Evolutionary conservation across 164 flowering plant species (phyloP).

Genomic region (Dillenia suffruticosa): DNA sequence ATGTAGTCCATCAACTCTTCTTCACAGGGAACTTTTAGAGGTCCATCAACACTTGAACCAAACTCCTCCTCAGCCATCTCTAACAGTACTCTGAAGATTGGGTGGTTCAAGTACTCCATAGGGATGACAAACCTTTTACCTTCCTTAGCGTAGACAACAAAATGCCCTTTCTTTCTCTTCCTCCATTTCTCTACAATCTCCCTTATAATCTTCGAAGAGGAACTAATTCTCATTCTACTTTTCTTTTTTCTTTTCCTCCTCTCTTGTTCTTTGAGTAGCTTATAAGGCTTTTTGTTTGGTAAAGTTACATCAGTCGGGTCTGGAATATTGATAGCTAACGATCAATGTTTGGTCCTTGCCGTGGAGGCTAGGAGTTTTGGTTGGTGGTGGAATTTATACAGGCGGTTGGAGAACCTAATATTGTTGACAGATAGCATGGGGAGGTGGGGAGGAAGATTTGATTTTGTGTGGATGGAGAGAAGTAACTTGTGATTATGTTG

Average conservation of each 20-base stretch:
- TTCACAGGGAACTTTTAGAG: constrained; percentile 42
- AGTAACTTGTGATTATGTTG: constrained; percentile 10
- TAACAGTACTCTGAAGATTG: constrained; percentile 36
- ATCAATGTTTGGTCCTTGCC: not conserved
- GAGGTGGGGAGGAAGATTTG: constrained; percentile 6
- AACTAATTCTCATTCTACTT: constrained; percentile 7
- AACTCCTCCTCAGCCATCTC: constrained; percentile 54
- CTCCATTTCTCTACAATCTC: constrained; percentile 32
- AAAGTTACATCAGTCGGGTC: no score
- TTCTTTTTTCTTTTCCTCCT: not conserved
- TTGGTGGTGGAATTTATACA: constrained; percentile 6
- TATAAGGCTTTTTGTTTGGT: not conserved
- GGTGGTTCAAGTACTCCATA: constrained; percentile 31
- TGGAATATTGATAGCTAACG: not conserved
- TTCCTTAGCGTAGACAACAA: constrained; percentile 40
- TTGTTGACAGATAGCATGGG: not conserved
- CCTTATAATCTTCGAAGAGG: constrained; percentile 24
- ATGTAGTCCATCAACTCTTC: constrained; percentile 36
- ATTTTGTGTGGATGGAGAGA: constrained; percentile 21
- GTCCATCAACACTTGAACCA: constrained; percentile 28
- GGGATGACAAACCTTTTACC: constrained; percentile 42
- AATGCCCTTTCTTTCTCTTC: constrained; percentile 31
- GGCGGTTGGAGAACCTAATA: not conserved
- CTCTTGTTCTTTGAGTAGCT: not conserved
- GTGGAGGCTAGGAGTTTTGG: not conserved